Evolutionary conservation across 176 grass and related monocot genomes (phyloP).

Genomic region (Aegilops bicornis): DNA sequence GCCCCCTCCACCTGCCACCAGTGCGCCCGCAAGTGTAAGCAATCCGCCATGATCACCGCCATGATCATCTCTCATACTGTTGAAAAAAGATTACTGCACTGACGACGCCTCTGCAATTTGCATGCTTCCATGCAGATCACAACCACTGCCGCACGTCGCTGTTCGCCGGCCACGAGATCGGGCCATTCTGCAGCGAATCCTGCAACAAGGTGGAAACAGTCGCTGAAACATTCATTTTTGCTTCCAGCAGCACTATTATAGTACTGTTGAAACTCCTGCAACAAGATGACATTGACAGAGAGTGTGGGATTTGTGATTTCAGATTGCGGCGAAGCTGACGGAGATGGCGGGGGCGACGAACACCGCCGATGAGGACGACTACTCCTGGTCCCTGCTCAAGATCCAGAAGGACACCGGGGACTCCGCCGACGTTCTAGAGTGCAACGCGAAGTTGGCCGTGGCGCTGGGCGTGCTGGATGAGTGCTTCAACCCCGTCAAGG

Average conservation of each 20-base stretch:
- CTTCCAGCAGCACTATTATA: not conserved
- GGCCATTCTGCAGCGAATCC: constrained; percentile 46
- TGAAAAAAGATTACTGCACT: not conserved
- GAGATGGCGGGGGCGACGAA: constrained; percentile 52
- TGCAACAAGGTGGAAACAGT: constrained; percentile 63
- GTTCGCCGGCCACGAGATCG: constrained; percentile 25
- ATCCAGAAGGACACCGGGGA: constrained; percentile 36
- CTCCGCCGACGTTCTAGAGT: constrained; percentile 28
- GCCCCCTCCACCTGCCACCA: constrained; percentile 50
- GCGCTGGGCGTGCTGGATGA: constrained; percentile 66
- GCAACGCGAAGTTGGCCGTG: constrained; percentile 50
- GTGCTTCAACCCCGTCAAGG: constrained; percentile 69
- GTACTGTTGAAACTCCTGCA: not conserved
- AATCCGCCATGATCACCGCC: not conserved
- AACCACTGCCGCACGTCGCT: constrained; percentile 46
- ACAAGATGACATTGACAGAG: no score
- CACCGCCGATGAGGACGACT: constrained; percentile 43
- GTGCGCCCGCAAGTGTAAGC: constrained; percentile 62
- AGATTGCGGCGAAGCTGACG: constrained; percentile 55
- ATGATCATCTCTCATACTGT: not conserved
- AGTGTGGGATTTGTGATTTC: not conserved
- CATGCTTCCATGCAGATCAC: constrained; percentile 49
- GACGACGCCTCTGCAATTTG: not conserved
- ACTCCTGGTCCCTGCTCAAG: constrained; percentile 62
- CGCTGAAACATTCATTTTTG: not conserved